Base-by-base conservation (phyloP, 805 yeast species). In the Candida maesae region DNA sequence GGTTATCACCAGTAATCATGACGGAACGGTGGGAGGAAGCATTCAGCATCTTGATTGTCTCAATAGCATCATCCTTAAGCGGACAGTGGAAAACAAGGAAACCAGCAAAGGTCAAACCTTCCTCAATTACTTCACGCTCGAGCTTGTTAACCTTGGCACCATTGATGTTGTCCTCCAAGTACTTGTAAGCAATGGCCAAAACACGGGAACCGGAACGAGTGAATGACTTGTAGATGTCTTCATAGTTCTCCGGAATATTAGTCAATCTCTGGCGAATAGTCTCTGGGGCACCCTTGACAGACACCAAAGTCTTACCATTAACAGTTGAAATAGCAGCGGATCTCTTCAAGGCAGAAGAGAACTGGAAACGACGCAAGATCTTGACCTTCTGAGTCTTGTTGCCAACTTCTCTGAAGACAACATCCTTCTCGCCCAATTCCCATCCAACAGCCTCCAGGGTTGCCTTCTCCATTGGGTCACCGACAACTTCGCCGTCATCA, bases 1-100 rank as follows among this genome's bases (percentile, higher is more conserved):
- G 97, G 64, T 91, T 93, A 66, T 93, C 99, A 73, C 99, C 99
- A 36, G 99, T 93, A 53, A 93, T 93, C 99, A 93, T 93, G 32
- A 93, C 79, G 61, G 88, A 86, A 61, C 99, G 88, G 64, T 93
- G 99, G 40, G 91, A 79, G 1, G 97, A 89, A 59, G 88, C 95
- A 65, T 88, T 91, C 64, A 93, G 74, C 97, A 89, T 91, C 57
- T 78, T 73, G 52, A 93, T 81, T 30, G 96, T 84, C 52, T 81
- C 95, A 60, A 87, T 70, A 27, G 99, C 99, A 67, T 93, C 99
- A 27, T 73, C 74, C 64, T 93, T 93, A 74, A 93, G 77, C 15
- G 99, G 99, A 70, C 98, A 90, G 61, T 88, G 95, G 85, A 93
- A 93, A 41, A 93, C 93, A 55, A 93, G 78, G 61, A 93, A 93